Evolutionary conservation across 805 yeast species (phyloP).

Genomic region (Maudiozyma serrabonitensis): DNA sequence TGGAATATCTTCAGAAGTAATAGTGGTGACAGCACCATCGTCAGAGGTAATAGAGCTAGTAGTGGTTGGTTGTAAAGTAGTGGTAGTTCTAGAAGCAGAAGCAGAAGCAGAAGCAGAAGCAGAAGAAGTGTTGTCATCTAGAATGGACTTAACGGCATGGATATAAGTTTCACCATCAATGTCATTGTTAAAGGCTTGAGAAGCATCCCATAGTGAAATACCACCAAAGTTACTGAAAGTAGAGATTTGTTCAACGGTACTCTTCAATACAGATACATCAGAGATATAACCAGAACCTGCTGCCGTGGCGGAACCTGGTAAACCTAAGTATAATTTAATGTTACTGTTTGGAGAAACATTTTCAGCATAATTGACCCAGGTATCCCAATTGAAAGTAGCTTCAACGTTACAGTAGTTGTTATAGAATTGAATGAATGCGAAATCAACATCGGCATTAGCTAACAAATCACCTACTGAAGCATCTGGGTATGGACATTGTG

Average conservation of each 20-base stretch:
- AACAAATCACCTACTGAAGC: conserved; percentile 51
- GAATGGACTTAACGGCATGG: conserved; percentile 34
- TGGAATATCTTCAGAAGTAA: conserved; percentile 3
- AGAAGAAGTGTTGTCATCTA: conserved; percentile 20
- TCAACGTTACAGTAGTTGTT: conserved; percentile 67
- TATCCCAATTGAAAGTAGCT: conserved; percentile 52
- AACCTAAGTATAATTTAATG: conserved; percentile 63
- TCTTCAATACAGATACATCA: conserved; percentile 30
- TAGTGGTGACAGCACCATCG: conserved; percentile 8
- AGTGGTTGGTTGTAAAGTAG: conserved; percentile 9
- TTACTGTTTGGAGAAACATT: conserved; percentile 53
- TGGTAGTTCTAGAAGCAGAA: conserved; percentile 5
- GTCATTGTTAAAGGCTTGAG: conserved; percentile 48
- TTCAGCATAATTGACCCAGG: conserved; percentile 61
- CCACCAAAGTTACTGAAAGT: conserved; percentile 73
- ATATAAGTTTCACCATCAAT: conserved; percentile 38
- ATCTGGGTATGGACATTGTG: conserved; percentile 88
- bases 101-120: conserved; percentile 11
- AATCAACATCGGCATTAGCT: conserved; percentile 57
- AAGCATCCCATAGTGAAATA: conserved; percentile 85
- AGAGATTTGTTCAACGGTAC: conserved; percentile 62
- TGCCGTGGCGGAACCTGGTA: conserved; percentile 54
- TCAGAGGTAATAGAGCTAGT: conserved; percentile 11
- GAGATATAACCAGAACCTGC: conserved; percentile 57
- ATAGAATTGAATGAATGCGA: conserved; percentile 80